Base-by-base conservation (phyloP, 345 rosid genomes). In the Rhodomyrtus tomentosa region DNA sequence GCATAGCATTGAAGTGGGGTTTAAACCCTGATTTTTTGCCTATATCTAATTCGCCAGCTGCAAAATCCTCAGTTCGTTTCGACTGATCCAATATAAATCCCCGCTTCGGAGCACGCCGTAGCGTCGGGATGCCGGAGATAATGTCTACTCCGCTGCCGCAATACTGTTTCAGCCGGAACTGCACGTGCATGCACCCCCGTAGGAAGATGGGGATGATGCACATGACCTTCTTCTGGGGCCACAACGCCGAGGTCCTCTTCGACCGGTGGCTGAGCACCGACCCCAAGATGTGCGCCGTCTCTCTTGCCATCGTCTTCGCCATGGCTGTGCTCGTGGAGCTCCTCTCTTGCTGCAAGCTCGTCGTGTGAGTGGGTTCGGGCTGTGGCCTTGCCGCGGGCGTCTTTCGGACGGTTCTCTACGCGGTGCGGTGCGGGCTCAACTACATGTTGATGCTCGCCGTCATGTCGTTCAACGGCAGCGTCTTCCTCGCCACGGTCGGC, bases 381-480 rank as follows among this genome's bases (percentile, higher is more conserved):
- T 45, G 58, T 72, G 84, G 84, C 51, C 85, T 90, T 0, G 80
- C 86, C 4, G 90, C 92, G 5, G 95, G 95, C 18, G 5, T 94
- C 15, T 55, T 87, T 48, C 94, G 89, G 87, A 91, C 95, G 18
- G 48, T 84, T 22, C 32, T 94, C 87, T 92, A 92, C 49, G 83
- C 91, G 0, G 4, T 93, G 13, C 90, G 92, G 83, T 88, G 91
- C 51, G 93, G 97, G 3, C 85, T 96, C 21, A 89, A 89, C 25
- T 94, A 92, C 86, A 25, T 92, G 86, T 92, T 94, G 27, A 96
- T 96, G 99, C 87, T 96, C 36, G 95, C 99, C 2, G 85, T 95
- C 73, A 96, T 96, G 99, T 95, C 99, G 10, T 95, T 96, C 82
- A 96, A 96, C 36, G 96, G 86, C 0, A 97, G 99, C 5, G 93